Base-by-base conservation (phyloP, 805 yeast species). In the Lachancea sp. region DNA sequence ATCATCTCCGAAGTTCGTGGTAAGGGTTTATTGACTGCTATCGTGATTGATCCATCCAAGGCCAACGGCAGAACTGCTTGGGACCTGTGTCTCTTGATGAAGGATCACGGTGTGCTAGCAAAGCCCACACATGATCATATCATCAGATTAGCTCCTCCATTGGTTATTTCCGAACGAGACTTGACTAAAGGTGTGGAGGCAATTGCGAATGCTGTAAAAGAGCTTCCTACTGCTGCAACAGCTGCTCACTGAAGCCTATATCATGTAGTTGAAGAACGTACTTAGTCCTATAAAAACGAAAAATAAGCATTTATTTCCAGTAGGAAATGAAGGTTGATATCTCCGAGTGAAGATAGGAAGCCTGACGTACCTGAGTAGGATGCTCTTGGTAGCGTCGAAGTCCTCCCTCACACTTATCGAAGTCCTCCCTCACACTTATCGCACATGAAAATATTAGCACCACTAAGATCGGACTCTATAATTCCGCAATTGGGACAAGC, bases 51-150 rank as follows among this genome's bases (percentile, higher is more conserved):
- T 65, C 77, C 83, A 41, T 50, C 78, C 32, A 84, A 81, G 67
- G 78, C 96, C 45, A 79, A 80, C 57, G 96, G 96, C 44, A 79
- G 89, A 63, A 72, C 92, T 19, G 97, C 97, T 3, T 90, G 97
- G 97, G 97, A 90, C 60, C 71, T 90, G 50, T 90, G 97, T 68
- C 61, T 90, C 54, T 66, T 85, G 55, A 82, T 90, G 92, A 87
- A 84, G 65, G 78, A 84, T 40, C 70, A 77, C 46, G 97, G 97
- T 44, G 82, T 90, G 13, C 71, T 89, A 56, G 97, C 97, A 47
- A 90, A 89, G 68, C 97, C 97, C 49, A 89, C 97, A 1, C 97
- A 90, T 63, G 95, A 88, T 53, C 82, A 88, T 63, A 89, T 90
- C 55, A 89, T 90, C 60, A 82, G 97, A 71, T 72, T 90, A 61